Evolutionary conservation across 495 filamentous ascomycete genomes (phyloP), one percentile per base, ranked within the genome.

Genomic region (Lasiosphaeria miniovina): DNA sequence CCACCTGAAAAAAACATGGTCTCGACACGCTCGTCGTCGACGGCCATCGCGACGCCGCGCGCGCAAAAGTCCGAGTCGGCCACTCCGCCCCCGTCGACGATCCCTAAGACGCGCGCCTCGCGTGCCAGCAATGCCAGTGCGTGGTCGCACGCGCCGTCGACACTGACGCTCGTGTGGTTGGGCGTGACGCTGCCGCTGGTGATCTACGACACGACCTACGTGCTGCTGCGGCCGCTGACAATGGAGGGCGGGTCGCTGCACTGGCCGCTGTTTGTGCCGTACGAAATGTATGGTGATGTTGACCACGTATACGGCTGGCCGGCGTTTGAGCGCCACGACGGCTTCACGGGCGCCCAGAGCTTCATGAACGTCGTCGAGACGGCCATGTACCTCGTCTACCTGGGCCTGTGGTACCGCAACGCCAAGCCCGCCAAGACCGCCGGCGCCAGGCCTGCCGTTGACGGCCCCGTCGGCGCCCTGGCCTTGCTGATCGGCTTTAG

Each of bases 221-320:
- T 96, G 43, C 74, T 96, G 36, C 74, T 92, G 48, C 90, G 93
- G 17, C 93, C 93, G 36, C 82, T 86, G 73, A 86, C 83, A 50
- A 95, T 98, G 91, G 84, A 88, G 0, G 90, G 90, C 58, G 91
- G 91, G 6, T 71, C 74, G 40, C 74, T 89, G 49, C 90, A 96
- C 72, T 84, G 79, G 63, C 88, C 89, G 6, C 64, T 97, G 52
- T 96, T 84, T 83, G 74, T 74, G 12, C 91, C 90, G 0, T 96
- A 96, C 73, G 86, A 81, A 68, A 83, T 95, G 0, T 96, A 96
- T 75, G 88, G 86, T 35, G 80, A 74, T 40, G 77, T 96, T 57
- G 93, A 98, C 69, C 80, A 91, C 70, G 79, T 93, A 38, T 98
- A 98, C 74, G 90, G 92, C 32, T 88, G 82, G 81, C 88, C 88